phyloP scores from a whole-genome alignment of 2,329 filamentous ascomycete species.

The Monosporascus sp. region DNA sequence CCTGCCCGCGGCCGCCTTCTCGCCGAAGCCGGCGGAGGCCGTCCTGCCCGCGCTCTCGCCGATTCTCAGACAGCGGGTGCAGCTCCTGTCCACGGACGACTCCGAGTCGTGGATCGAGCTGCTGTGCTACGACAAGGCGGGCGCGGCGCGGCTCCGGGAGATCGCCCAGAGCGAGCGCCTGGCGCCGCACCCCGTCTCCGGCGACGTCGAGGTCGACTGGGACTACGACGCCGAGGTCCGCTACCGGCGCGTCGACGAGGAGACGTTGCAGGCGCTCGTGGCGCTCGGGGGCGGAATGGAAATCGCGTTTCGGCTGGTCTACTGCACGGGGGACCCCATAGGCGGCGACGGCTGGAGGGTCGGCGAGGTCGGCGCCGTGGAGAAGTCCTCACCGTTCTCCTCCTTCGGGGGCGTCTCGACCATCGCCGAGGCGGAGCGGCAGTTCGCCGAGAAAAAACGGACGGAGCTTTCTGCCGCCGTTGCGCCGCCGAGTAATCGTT shows the following conservation, averaged over 20 bases:
- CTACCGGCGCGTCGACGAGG: slow-evolving; percentile 66
- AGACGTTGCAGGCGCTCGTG: slow-evolving; percentile 67
- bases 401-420: slow-evolving; percentile 45
- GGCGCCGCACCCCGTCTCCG: slow-evolving; percentile 76
- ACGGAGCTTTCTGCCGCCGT: slow-evolving; percentile 10
- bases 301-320: slow-evolving; percentile 61
- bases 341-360: slow-evolving; percentile 65
- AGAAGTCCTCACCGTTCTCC: slow-evolving; percentile 52
- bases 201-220: slow-evolving; percentile 72
- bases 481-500: slow-evolving; percentile 4
- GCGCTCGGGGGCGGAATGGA: slow-evolving; percentile 52
- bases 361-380: slow-evolving; percentile 60
- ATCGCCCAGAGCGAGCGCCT: slow-evolving; percentile 58
- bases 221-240: slow-evolving; percentile 56
- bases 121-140: slow-evolving; percentile 61
- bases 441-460: slow-evolving; percentile 34
- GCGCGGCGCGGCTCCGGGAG: slow-evolving; percentile 52
- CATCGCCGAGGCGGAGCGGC: slow-evolving; percentile 57
- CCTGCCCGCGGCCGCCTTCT: slow-evolving; percentile 53
- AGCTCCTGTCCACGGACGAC: slow-evolving; percentile 54
- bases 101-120: slow-evolving; percentile 68
- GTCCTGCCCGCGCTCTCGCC: slow-evolving; percentile 59
- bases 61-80: slow-evolving; percentile 60
- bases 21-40: slow-evolving; percentile 49
- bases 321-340: slow-evolving; percentile 61